Conservation (phyloP, 805 yeast species). For the Kurtzmaniella cleridarum region DNA sequence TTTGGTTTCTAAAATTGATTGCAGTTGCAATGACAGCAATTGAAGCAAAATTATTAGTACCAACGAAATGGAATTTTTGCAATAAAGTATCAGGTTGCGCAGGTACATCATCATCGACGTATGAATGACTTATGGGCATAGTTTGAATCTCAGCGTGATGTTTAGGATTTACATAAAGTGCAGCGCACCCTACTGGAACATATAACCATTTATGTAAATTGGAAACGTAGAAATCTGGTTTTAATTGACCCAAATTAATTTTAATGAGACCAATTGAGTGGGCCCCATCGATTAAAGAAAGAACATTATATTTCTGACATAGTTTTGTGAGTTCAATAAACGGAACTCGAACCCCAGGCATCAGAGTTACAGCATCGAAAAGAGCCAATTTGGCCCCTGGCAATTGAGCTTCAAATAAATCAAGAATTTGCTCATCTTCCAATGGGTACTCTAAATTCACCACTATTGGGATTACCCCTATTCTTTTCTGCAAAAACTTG, state of each 20-base stretch:
- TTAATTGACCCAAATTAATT: constrained; percentile 31
- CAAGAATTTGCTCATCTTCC: constrained; percentile 28
- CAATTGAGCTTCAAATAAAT: constrained; percentile 15
- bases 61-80: constrained; percentile 45
- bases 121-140: constrained; percentile 52
- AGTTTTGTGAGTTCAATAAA: constrained; percentile 41
- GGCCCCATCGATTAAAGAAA: constrained; percentile 68
- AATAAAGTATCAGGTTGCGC: constrained; percentile 23
- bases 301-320: constrained; percentile 41
- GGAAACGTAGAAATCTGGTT: constrained; percentile 57
- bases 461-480: constrained; percentile 26
- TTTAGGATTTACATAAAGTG: constrained; percentile 50
- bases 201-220: constrained; percentile 70
- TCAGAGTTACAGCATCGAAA: constrained; percentile 55
- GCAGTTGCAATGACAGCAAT: constrained; percentile 43
- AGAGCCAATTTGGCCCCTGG: constrained; percentile 37
- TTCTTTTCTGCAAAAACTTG: constrained; percentile 28
- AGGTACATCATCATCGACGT: constrained; percentile 26
- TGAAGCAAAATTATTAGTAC: constrained; percentile 45
- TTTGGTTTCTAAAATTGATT: constrained; percentile 43
- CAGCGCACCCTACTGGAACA: constrained; percentile 53
- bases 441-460: constrained; percentile 41
- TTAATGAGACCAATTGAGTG: constrained; percentile 57
- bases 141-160: constrained; percentile 50
- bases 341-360: constrained; percentile 61